Evolutionary conservation across 805 yeast species (phyloP), one percentile per base, ranked within the genome.

Genomic region (Lipomyces yamadae): DNA sequence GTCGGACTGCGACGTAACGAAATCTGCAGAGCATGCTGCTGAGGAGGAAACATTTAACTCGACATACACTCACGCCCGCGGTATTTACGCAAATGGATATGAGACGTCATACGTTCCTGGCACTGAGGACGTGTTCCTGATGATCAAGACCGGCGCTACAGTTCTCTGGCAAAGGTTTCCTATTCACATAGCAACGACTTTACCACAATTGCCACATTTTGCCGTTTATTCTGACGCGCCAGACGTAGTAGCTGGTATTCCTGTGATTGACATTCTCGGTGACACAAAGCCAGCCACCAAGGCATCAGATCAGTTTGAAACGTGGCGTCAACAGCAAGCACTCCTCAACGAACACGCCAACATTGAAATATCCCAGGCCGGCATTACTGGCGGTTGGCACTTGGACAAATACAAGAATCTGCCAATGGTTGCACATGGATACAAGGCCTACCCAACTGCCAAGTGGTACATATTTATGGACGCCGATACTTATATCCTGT

Each of bases 361-460:
- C 42, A 68, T 74, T 64, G 72, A 70, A 37, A 11, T 48, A 15
- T 42, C 54, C 30, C 62, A 59, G n/a, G 60, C 45, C 10, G 42
- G 56, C n/a, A 68, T 68, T 7, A 71, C 65, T 2, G 64, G 63
- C 34, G 79, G 78, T 54, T 77, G 80, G 79, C 71, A 67, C 15
- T 68, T 76, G n/a, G 81, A 79, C 67, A 72, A 73, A 65, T 79
- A 70, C 72, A 79, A 79, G 72, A 78, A 77, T 65, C 29, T 79
- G n/a, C 81, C 81, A n/a, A 75, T 75, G 75, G 73, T 76, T 32
- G 71, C 72, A 10, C 78, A 78, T 54, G 81, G 79, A 15, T 79
- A 74, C 70, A 39, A 56, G 4, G 62, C 63, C 15, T 60, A 70
- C 10, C 77, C 78, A n/a, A 56, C 66, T n/a, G 65, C 66, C 13